Evolutionary conservation across 192 early-diverging fungal species (phyloP), one percentile per base, ranked within the genome.

Genomic region (Physocladia obscura): DNA sequence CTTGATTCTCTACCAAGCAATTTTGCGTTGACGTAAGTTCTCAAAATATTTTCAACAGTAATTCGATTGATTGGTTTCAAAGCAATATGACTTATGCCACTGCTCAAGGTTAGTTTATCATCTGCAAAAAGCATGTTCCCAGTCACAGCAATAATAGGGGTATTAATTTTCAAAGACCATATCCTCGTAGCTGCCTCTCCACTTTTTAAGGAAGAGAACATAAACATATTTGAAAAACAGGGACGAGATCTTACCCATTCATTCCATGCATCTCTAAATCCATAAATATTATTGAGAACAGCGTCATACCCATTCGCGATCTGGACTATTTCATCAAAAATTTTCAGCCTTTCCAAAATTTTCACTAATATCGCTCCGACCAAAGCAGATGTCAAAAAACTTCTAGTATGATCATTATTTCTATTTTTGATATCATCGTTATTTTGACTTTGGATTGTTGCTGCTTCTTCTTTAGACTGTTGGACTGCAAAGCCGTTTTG

Each of bases 261-360:
- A 76, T 76, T 29, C 62, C 69, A 31, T 68, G 74, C 74, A 76
- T 76, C 67, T 76, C 74, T 55, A 76, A 39, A 51, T 76, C 74
- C 74, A 76, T 76, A 34, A 76, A 76, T 30, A 76, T 71, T 29
- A 76, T 40, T 4, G 31, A 49, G 35, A 67, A 76, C 29, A 5
- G 74, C 74, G 15, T 76, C 74, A 22, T 57, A 49, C 3, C 74
- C 74, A 49, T 55, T 76, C 30, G 57, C 26, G n/a, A 63, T 54
- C 35, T 76, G 69, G 29, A 58, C 59, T 0, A 67, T 34, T 3
- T 71, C 74, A 44, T 34, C 49, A 47, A 44, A 39, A 2, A 29
- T 24, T 21, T 50, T 49, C 11, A 24, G 31, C 31, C 50, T 70
- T 27, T 70, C 49, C 8, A 70, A 49, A 4, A 76, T 64, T 44